A percentile compares a stretch with the other conserved stretches of the same genome.
These are phyloP conservation scores for Neocatenulostroma microsporum DNA, from an alignment of 2,329 filamentous ascomycete species.

Conservation along the genomic window DNA sequence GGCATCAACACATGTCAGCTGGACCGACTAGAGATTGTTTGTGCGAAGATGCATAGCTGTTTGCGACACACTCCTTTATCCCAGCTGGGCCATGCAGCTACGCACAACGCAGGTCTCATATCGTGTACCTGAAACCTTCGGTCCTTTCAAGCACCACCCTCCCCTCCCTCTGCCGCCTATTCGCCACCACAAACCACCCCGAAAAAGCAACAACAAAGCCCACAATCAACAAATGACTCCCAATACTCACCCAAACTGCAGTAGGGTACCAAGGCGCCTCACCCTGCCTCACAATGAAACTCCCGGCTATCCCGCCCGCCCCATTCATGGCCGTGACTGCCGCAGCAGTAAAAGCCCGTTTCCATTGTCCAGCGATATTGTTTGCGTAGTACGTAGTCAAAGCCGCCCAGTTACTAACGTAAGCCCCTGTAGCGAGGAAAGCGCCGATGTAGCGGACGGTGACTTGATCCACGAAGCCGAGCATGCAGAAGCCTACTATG, in stretches of 20 bases:
- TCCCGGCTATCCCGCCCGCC: constrained; percentile 57
- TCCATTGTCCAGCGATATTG: constrained; percentile 57
- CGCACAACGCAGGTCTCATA: constrained; percentile 27
- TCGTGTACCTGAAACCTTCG: constrained; percentile 40
- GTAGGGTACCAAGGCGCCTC: constrained; percentile 58
- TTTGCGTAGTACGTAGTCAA: constrained; percentile 57
- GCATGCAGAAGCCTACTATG: constrained; percentile 57
- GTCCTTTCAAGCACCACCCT: constrained; percentile 22
- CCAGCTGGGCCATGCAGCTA: too few relatives aligned
- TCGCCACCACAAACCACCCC: constrained; percentile 22
- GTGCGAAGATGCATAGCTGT: too few relatives aligned
- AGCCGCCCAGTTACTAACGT: constrained; percentile 62
- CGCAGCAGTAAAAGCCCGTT: constrained; percentile 54
- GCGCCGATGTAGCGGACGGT: constrained; percentile 57
- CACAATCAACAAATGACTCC: constrained; percentile 30
- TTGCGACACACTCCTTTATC: too few relatives aligned
- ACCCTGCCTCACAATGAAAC: constrained; percentile 54
- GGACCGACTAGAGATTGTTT: too few relatives aligned
- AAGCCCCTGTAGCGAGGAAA: constrained; percentile 59
- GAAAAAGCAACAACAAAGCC: constrained; percentile 22
- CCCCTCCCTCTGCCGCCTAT: constrained; percentile 21
- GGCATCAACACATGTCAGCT: too few relatives aligned
- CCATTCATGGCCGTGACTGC: constrained; percentile 53
- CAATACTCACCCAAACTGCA: constrained; percentile 61
- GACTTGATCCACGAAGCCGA: constrained; percentile 54